A percentile compares a stretch with the other conserved stretches of the same genome.
Evolutionary conservation across 2,329 filamentous ascomycete genomes (phyloP).

Genomic region (Aspergillus aculeatinus): DNA sequence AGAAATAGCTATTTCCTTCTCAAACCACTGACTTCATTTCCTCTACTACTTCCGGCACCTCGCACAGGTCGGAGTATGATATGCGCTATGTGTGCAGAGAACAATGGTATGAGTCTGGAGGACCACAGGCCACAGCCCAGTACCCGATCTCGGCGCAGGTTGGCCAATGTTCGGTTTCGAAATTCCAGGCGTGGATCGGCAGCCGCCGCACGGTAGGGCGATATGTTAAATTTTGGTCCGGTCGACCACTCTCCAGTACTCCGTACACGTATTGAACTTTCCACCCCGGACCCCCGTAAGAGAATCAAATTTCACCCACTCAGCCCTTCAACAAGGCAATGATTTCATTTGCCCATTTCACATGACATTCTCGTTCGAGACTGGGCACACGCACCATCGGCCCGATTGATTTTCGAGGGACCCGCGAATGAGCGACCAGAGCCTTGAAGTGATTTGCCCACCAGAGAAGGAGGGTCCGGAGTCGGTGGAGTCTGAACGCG

Average conservation of each 20-base stretch:
- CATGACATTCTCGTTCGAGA: conserved; percentile 5
- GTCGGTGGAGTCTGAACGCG: not conserved
- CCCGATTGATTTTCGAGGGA: not conserved
- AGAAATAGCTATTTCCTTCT: not conserved
- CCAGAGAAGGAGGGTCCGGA: conserved; percentile 1
- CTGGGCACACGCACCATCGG: not conserved
- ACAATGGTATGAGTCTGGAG: not conserved
- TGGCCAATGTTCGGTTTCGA: not conserved
- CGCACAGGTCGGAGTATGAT: not conserved
- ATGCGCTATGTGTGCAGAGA: not conserved
- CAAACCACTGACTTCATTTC: not conserved
- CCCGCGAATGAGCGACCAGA: conserved; percentile 1
- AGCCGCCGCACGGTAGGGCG: not conserved
- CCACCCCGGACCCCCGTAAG: not conserved
- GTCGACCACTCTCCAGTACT: too few species aligned
- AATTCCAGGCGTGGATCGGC: conserved; percentile 1
- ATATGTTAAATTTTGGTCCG: not conserved
- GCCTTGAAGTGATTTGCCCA: not conserved
- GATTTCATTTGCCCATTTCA: not conserved
- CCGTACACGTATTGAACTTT: too few species aligned
- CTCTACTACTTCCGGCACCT: not conserved
- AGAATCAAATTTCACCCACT: not conserved
- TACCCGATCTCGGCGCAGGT: conserved; percentile 5
- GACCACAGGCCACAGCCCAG: not conserved
- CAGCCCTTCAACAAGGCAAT: not conserved